Base-by-base conservation (phyloP, 768 basidiomycete genomes). In the Cystofilobasidium bisporidii region DNA sequence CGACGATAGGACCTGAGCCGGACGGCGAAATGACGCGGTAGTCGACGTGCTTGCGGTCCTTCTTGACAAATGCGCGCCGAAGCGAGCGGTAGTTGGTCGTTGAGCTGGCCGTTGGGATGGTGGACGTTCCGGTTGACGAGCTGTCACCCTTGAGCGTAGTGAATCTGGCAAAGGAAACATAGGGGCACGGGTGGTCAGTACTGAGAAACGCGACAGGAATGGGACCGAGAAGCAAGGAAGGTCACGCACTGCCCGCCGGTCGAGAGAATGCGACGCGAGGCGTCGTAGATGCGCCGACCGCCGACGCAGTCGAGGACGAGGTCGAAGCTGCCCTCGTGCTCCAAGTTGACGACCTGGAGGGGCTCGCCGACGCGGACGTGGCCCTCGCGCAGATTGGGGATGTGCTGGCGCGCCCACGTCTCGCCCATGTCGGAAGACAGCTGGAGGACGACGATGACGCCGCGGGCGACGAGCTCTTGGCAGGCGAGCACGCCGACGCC, bases 251-350 rank as follows among this genome's bases (percentile, higher is more conserved):
- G 45, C 14, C 74, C 74, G 1, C 72, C 70, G 60, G 70, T 66
- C 56, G 70, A 64, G 28, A 76, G 61, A 32, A 76, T 71, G 1
- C 72, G 70, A 43, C 74, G 66, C 4, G 67, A 67, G 17, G 72
- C 73, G 33, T 76, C 74, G 65, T 74, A 76, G 11, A 74, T 65
- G 65, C 71, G 70, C 17, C 66, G 47, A 4, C 71, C 73, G 26
- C 72, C 75, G 11, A 72, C 68, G 17, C 72, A 73, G 64, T 75
- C 74, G 18, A 75, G 61, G 1, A 75, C 73, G 15, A 71, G 71
- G 28, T 74, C 73, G 63, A 73, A 75, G 28, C 64, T 69, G 5
- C 71, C 71, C 59, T 75, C 75, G 60, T 72, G 71, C 30, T 72
- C 53, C 0, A 60, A 48, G 50, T 73, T 63, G 53, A 75, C 62